Base-by-base conservation (phyloP, 2,329 filamentous ascomycete species). In the Botrytis aclada region DNA sequence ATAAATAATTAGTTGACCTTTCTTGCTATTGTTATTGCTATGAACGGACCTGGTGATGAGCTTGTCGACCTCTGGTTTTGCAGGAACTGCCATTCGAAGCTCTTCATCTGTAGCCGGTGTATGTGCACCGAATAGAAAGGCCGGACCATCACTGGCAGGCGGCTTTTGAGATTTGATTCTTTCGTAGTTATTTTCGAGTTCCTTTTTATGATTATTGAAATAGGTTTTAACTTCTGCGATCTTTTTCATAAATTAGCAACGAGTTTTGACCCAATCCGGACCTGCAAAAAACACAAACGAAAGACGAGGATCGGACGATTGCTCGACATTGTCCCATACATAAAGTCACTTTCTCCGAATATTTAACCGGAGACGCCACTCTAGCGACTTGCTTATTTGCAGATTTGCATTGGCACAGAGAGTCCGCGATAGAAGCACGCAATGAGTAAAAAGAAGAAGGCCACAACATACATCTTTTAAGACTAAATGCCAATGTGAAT, bases 171-270 rank as follows among this genome's bases (percentile, higher is more conserved):
- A 88, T 80, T 91, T 88, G 69, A 97, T 90, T 78, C 90, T 92
- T 78, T 93, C 90, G 77, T 93, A 90, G 77, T 95, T 94, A 73
- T 90, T 90, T 80, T 97, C 93, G 74, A 95, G 87, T 76, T 98
- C 94, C 80, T 96, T 95, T 81, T 96, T 97, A 83, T 98, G 94
- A 51, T 87, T 89, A 29, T 84, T 83, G 79, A 97, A 98, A 83
- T 96, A 98, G 77, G 92, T 95, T 80, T 95, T 97, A 39, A 99
- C 95, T 84, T 99, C 96, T 16, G 93, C 87, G 76, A 99, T 96
- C 87, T 92, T 56, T 64, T 56, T 58, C 45, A 73, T 8, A 18
- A 32, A 58, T 70, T 58, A 73, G 65, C 58, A 64, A 64, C 8
- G 1, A n/a, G n/a, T 51, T 54, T 12, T 51, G 4, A 60, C 63